Conservation (phyloP, 2,329 filamentous ascomycete species). For the Dactylellina sp. region DNA sequence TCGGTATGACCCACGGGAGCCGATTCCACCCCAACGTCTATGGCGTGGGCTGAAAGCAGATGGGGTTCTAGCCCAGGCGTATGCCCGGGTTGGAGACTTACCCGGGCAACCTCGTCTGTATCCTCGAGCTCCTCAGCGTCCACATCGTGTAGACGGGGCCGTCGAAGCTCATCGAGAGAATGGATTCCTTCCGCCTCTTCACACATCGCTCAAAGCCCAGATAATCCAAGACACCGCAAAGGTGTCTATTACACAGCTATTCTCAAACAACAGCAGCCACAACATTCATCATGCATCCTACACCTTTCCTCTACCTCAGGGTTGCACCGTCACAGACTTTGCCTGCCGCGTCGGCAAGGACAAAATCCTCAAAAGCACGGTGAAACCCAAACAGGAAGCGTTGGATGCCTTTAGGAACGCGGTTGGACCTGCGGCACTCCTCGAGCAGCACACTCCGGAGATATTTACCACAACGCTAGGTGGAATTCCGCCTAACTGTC, state of each 20-base stretch:
- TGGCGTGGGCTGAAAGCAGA: neutral
- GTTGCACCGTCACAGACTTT: conserved; percentile 61
- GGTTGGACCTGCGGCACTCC: conserved; percentile 34
- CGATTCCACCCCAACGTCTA: conserved; percentile 51
- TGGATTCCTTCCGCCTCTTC: conserved; percentile 59
- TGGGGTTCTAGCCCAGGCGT: too few species aligned
- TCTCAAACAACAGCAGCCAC: conserved; percentile 59
- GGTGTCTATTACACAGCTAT: conserved; percentile 59
- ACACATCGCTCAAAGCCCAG: conserved; percentile 59
- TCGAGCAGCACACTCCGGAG: conserved; percentile 61
- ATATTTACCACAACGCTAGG: conserved; percentile 61
- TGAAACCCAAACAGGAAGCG: conserved; percentile 59
- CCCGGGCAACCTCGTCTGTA: too few species aligned
- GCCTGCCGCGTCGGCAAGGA: conserved; percentile 59
- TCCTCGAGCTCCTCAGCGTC: neutral
- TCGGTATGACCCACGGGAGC: conserved; percentile 60
- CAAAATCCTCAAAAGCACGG: conserved; percentile 58
- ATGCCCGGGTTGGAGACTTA: too few species aligned
- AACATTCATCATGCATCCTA: conserved; percentile 60
- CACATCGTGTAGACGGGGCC: neutral
- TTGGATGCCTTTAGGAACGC: neutral
- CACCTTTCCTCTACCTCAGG: conserved; percentile 60
- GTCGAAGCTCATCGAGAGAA: conserved; percentile 8
- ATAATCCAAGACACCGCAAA: conserved; percentile 60
- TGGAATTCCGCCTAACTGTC: conserved; percentile 59